Base-by-base conservation (phyloP, 768 basidiomycete species). In the Nidularia sp. region DNA sequence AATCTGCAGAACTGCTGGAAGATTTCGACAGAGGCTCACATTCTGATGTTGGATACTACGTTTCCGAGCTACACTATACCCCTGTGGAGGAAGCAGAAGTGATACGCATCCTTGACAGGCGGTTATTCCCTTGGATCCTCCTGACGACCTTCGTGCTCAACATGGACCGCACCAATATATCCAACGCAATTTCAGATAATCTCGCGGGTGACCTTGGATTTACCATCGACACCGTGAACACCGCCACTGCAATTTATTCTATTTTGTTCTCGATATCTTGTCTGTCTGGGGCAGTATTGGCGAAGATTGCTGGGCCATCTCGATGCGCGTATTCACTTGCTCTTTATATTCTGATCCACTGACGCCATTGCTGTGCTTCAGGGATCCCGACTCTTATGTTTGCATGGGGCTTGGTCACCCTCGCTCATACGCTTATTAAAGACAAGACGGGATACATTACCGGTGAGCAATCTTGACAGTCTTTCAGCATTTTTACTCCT, bases 131-230 rank as follows among this genome's bases (percentile, higher is more conserved):
- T 5, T 60, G 65, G 57, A 66, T 73, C 31, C 62, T 72, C 22
- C 43, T 67, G 47, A 70, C 69, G 18, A 70, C 66, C 9, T 65
- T 67, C 34, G 62, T 65, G n/a, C 51, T 66, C 45, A 74, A 73
- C 56, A 73, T 74, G 71, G 73, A 74, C 43, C 62, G 72, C 5
- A 74, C 72, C 8, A 74, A 74, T 55, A 62, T 66, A 52, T 70
- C 70, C 4, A 74, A 74, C 48, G 72, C 72, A 1, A 68, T 73
- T 32, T 72, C 70, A 15, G 72, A 74, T 56, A 69, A 70, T 47
- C 54, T 74, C 3, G 68, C 71, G 0, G 57, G 55, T 6, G 70
- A 74, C 51, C 56, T 74, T 9, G 72, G 72, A 2, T 74, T 74
- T 49, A 70, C 63, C 9, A 72, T 72, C 43, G 58, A 71, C 47